Evolutionary conservation across 2,329 filamentous ascomycete species (phyloP).

Genomic region (Cladosporium sp.): DNA sequence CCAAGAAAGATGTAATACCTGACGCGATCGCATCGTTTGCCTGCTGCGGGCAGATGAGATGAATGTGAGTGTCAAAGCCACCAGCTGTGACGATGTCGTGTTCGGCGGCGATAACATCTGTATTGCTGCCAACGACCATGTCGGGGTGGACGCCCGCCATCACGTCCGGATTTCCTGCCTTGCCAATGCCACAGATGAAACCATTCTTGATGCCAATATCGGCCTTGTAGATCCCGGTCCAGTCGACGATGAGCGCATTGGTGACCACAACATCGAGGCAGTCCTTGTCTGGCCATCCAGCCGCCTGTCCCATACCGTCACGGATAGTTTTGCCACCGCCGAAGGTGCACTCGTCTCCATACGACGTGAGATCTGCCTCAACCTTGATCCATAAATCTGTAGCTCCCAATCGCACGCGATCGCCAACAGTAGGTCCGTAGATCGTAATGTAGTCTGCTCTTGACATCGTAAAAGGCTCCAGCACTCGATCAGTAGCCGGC

Average conservation of each 20-base stretch:
- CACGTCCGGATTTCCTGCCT: slow-evolving; percentile 94
- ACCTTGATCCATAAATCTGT: slow-evolving; percentile 91
- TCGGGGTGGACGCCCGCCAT: slow-evolving; percentile 82
- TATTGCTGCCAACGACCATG: slow-evolving; percentile 83
- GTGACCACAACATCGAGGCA: slow-evolving; percentile 82
- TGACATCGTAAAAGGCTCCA: slow-evolving; percentile 70
- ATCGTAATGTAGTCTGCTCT: slow-evolving; percentile 78
- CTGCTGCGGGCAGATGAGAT: slow-evolving; percentile 95
- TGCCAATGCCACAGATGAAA: slow-evolving; percentile 83
- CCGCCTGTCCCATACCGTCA: slow-evolving; percentile 94
- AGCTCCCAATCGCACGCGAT: slow-evolving; percentile 75
- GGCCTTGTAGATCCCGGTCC: slow-evolving; percentile 91
- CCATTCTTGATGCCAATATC: slow-evolving; percentile 93
- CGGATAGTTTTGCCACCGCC: slow-evolving; percentile 91
- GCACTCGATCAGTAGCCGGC: slow-evolving; percentile 56
- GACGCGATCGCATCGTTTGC: slow-evolving; percentile 78
- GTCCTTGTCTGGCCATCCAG: slow-evolving; percentile 69
- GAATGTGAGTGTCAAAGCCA: slow-evolving; percentile 86
- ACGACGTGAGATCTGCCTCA: slow-evolving; percentile 78
- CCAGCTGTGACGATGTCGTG: slow-evolving; percentile 88
- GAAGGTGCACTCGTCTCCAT: slow-evolving; percentile 94
- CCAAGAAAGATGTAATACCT: slow-evolving; percentile 86
- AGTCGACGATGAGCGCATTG: slow-evolving; percentile 89
- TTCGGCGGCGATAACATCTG: slow-evolving; percentile 89
- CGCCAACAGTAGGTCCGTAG: slow-evolving; percentile 91